Conservation (phyloP, 805 yeast species). For the Myxozyma vanderwaltii region DNA sequence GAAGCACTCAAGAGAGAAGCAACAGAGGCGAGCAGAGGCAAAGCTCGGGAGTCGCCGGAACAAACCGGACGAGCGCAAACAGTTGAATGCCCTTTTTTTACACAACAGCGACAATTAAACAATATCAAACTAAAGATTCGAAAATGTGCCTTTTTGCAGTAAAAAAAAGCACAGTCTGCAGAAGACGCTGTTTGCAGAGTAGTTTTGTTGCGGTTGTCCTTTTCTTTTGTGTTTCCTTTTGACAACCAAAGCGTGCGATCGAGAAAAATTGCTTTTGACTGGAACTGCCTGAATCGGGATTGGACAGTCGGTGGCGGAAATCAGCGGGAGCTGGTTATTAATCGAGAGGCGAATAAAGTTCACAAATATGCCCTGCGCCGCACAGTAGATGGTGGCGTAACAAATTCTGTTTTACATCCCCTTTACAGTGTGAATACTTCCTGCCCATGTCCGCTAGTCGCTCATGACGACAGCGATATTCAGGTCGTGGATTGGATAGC, state of each 20-base stretch:
- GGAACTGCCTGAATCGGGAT: constrained; percentile 11
- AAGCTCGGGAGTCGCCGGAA: constrained; percentile 3
- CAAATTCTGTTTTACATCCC: no score
- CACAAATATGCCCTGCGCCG: not conserved
- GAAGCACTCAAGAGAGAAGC: not conserved
- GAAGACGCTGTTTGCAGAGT: not conserved
- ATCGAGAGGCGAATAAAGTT: not conserved
- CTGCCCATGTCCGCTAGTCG: no score
- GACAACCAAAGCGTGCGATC: not conserved
- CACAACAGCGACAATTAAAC: no score
- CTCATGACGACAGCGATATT: no score
- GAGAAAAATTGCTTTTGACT: not conserved
- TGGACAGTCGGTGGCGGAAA: constrained; percentile 7
- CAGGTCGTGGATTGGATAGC: no score
- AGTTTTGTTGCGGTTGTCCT: not conserved
- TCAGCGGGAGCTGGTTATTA: not conserved
- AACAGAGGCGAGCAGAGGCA: not conserved
- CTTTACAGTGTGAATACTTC: no score
- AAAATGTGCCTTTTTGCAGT: no score
- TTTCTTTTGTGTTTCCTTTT: no score
- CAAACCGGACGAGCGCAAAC: constrained; percentile 1
- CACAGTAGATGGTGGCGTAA: no score
- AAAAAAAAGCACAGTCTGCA: not conserved
- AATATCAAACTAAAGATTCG: no score
- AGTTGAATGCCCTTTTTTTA: no score